Evolutionary conservation across 441 rosid genomes (phyloP).

Genomic region (Kokia cookei): DNA sequence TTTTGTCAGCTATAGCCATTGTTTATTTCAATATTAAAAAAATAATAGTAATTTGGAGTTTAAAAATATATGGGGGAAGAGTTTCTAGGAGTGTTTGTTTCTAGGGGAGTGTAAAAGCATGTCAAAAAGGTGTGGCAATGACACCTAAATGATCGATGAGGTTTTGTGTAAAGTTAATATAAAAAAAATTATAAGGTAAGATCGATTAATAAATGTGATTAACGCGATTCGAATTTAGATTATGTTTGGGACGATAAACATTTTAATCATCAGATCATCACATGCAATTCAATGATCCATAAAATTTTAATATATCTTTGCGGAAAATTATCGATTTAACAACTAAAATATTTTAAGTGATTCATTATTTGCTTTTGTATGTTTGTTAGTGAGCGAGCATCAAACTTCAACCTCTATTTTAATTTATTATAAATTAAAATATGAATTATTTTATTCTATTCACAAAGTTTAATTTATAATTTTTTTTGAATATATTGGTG

Average conservation of each 20-base stretch:
- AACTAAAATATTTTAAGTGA: neutral
- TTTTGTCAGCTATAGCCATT: constrained; percentile 31
- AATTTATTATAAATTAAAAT: neutral
- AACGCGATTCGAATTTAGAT: too few species aligned
- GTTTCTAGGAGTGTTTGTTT: constrained; percentile 32
- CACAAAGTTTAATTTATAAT: neutral
- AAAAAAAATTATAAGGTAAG: too few species aligned
- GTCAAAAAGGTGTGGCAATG: constrained; percentile 28
- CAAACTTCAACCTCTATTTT: neutral
- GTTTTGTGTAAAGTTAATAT: too few species aligned
- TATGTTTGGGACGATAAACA: too few species aligned
- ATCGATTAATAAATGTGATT: too few species aligned
- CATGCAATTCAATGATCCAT: too few species aligned
- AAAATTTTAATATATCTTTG: neutral
- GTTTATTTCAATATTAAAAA: constrained; percentile 7
- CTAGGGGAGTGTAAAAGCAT: constrained; percentile 15
- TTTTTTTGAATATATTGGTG: too few species aligned
- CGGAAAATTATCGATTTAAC: neutral
- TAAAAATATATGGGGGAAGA: neutral
- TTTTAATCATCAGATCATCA: too few species aligned
- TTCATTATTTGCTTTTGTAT: neutral
- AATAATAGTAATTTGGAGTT: neutral
- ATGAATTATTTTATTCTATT: neutral
- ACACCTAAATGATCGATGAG: constrained; percentile 6
- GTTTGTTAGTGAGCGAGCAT: neutral